Base-by-base conservation (phyloP, 2,329 filamentous ascomycete genomes). In the Claviceps sp. region DNA sequence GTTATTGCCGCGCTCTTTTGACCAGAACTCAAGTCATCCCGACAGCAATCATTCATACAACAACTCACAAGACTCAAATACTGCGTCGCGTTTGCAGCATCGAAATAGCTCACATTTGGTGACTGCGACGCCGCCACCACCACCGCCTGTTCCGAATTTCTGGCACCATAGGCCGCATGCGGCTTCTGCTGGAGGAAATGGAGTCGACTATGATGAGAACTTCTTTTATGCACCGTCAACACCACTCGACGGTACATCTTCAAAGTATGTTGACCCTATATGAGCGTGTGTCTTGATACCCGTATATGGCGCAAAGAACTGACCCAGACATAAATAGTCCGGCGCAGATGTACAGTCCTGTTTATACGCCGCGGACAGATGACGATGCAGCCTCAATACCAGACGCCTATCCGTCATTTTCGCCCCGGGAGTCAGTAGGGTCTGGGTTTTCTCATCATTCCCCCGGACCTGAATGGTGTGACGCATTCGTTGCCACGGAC, bases 121-220 rank as follows among this genome's bases (percentile, higher is more conserved):
- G n/a, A 4, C 5, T 7, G 16, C 16, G 22, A 24, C 16, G n/a
- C 34, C 19, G 14, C 40, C 10, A 30, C 46, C 50, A 16, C 46
- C 10, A 16, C 47, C 51, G 11, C 51, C 51, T 7, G 41, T 52
- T 7, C 51, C 51, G 34, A 24, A 52, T 26, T 52, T 50, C 22
- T 52, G 51, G 51, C 47, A 46, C 19, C 51, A 52, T 22, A 47
- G 38, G n/a, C 6, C 16, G 37, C 40, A 26, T 11, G 22, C n/a
- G 11, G 10, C 6, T 26, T 10, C 26, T 16, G 22, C 4, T 16
- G 5, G 41, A 6, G 40, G 46, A 38, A 52, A 17, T 22, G 40
- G 13, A 22, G 11, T 45, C 14, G 46, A 43, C 5, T 16, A 13
- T 30, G 39, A 52, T 14, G 40, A 16, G 16, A 17, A 5, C 13